phyloP scores from a whole-genome alignment of 257 asterid species.

The Gardenia jasminoides region DNA sequence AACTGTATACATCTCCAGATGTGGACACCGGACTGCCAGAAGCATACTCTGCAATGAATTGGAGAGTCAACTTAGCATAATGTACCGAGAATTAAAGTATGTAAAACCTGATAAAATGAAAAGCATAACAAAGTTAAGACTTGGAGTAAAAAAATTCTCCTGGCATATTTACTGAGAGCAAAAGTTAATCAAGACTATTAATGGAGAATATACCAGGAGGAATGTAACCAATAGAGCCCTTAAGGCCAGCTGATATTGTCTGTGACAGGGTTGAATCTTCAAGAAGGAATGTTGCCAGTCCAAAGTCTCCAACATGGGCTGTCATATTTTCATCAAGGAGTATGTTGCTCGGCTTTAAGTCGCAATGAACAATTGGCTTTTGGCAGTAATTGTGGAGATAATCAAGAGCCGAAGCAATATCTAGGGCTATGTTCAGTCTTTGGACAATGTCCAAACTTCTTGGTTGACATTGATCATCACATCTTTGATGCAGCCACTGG shows the following conservation, averaged over 20 bases:
- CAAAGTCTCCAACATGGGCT: conserved; percentile 41
- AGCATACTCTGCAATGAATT: conserved; percentile 32
- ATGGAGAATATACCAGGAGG: conserved; percentile 34
- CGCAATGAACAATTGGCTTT: conserved; percentile 38
- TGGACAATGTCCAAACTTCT: conserved; percentile 14
- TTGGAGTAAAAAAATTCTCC: neutral
- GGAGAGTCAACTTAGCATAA: neutral
- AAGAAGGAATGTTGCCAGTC: conserved; percentile 37
- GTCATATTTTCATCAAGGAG: too few relatives aligned
- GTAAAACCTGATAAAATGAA: neutral
- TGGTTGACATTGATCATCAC: neutral
- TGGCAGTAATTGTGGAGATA: conserved; percentile 37
- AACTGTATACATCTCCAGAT: conserved; percentile 45
- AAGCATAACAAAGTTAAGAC: neutral
- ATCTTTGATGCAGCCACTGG: conserved; percentile 30
- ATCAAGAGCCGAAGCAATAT: conserved; percentile 42
- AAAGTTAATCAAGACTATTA: too few relatives aligned
- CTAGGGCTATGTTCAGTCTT: conserved; percentile 34
- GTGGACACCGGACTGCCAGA: conserved; percentile 26
- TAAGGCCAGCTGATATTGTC: conserved; percentile 23
- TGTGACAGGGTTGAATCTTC: conserved; percentile 11
- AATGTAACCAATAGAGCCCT: conserved; percentile 44
- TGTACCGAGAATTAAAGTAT: neutral
- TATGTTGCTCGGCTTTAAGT: conserved; percentile 29
- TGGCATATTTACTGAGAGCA: neutral